These are phyloP conservation scores for Cercophora samala DNA, from an alignment of 495 filamentous ascomycete genomes.

Conservation along the genomic window DNA sequence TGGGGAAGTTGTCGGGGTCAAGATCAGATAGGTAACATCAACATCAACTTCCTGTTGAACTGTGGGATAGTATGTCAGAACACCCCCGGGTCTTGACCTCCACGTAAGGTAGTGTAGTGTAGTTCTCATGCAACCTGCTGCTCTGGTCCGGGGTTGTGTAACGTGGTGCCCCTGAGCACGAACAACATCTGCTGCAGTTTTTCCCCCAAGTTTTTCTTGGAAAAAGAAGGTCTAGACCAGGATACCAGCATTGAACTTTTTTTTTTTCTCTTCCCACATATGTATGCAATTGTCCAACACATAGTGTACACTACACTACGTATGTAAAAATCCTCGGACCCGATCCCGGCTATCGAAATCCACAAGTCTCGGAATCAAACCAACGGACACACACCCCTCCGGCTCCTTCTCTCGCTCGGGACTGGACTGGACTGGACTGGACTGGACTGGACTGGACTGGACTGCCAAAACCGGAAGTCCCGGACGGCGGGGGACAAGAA, in stretches of 20 bases:
- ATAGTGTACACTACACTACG: no score
- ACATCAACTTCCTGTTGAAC: not conserved
- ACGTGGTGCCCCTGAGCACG: not conserved
- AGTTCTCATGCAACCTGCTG: no score
- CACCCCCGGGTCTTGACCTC: no score
- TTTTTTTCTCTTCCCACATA: no score
- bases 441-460: not conserved
- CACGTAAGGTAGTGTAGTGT: no score
- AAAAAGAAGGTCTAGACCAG: not conserved
- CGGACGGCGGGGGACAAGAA: not conserved
- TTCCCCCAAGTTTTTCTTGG: not conserved
- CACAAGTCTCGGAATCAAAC: not conserved
- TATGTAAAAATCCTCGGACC: not conserved
- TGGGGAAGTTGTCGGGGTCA: no score
- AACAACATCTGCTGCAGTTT: not conserved
- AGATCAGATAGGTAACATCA: not conserved
- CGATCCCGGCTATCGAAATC: not conserved
- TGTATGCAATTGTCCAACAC: no score
- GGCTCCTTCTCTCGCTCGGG: not conserved
- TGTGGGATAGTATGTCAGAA: no score
- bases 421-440: not conserved
- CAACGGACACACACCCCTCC: not conserved
- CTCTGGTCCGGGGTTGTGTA: not conserved
- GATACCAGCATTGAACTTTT: not conserved
- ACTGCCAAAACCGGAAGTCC: conserved; percentile 1